These are phyloP conservation scores for Neobulgaria alba DNA, from an alignment of 2,329 filamentous ascomycete species.

Conservation along the genomic window DNA sequence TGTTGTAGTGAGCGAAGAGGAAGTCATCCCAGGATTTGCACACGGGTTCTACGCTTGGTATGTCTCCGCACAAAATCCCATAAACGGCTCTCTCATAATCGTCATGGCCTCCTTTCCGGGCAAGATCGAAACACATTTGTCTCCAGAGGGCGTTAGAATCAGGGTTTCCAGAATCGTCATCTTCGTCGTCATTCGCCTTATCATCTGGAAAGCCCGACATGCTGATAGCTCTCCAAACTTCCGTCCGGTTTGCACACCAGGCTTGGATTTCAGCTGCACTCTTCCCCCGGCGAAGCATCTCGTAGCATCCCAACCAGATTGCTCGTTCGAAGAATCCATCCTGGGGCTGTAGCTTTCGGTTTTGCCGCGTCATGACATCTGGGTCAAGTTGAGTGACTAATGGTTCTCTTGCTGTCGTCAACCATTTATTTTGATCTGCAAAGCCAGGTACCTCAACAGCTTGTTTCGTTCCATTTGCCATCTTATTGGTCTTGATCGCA, in stretches of 20 bases:
- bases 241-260: conserved; percentile 79
- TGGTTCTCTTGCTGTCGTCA: conserved; percentile 50
- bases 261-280: conserved; percentile 65
- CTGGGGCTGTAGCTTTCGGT: conserved; percentile 64
- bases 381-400: conserved; percentile 86
- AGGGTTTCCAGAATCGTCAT: conserved; percentile 33
- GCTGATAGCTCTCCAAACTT: conserved; percentile 81
- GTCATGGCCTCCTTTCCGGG: conserved; percentile 60
- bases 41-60: conserved; percentile 66
- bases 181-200: conserved; percentile 35
- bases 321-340: conserved; percentile 85
- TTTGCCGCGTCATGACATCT: conserved; percentile 76
- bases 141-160: conserved; percentile 59
- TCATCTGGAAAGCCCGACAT: conserved; percentile 65
- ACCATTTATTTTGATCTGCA: conserved; percentile 45
- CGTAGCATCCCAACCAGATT: conserved; percentile 90
- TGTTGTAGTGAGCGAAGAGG: conserved; percentile 81
- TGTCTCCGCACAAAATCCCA: conserved; percentile 79
- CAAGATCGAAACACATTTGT: conserved; percentile 64
- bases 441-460: conserved; percentile 52
- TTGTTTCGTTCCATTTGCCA: conserved; percentile 58
- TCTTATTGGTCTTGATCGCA: conserved; percentile 84
- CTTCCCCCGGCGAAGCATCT: conserved; percentile 80
- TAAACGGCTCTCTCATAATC: conserved; percentile 86
- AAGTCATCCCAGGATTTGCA: conserved; percentile 79